A percentile compares a stretch with the other conserved stretches of the same genome.
phyloP scores from a whole-genome alignment of 148 eudicot genomes.

The Oxyria digyna region DNA sequence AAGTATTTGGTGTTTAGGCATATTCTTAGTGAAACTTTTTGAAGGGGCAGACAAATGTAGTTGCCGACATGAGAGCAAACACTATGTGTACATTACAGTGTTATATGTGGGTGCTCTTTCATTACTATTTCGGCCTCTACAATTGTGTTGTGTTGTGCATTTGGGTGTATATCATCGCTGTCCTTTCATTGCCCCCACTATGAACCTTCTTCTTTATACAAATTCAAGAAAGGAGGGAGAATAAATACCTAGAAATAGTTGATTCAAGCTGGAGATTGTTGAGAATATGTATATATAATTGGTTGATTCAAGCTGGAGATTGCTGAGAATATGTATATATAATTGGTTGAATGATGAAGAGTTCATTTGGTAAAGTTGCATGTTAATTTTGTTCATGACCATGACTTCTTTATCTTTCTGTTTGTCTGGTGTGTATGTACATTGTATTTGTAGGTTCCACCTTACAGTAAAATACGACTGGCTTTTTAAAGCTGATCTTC shows the following conservation, averaged over 20 bases:
- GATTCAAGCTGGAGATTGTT: not conserved
- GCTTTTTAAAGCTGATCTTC: not conserved
- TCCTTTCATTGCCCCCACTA: not conserved
- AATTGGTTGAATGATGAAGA: not conserved
- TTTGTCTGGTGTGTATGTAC: not conserved
- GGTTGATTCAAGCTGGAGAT: no score
- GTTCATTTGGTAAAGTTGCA: not conserved
- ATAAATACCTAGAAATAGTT: not conserved
- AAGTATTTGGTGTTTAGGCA: not conserved
- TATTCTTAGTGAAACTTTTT: not conserved
- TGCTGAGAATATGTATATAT: no score
- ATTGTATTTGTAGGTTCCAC: not conserved
- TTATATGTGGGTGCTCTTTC: not conserved
- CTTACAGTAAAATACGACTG: not conserved
- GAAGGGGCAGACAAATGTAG: not conserved
- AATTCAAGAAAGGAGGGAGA: not conserved
- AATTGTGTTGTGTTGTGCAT: not conserved
- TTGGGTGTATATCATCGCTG: not conserved
- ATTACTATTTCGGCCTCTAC: not conserved
- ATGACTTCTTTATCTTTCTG: not conserved
- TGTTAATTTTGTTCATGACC: not conserved
- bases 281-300: no score
- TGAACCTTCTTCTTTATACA: not conserved
- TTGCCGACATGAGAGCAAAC: not conserved
- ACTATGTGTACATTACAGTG: not conserved